Evolutionary conservation across 2,329 filamentous ascomycete genomes (phyloP), one percentile per base, ranked within the genome.

Genomic region (Tolypocladium guangdongense): DNA sequence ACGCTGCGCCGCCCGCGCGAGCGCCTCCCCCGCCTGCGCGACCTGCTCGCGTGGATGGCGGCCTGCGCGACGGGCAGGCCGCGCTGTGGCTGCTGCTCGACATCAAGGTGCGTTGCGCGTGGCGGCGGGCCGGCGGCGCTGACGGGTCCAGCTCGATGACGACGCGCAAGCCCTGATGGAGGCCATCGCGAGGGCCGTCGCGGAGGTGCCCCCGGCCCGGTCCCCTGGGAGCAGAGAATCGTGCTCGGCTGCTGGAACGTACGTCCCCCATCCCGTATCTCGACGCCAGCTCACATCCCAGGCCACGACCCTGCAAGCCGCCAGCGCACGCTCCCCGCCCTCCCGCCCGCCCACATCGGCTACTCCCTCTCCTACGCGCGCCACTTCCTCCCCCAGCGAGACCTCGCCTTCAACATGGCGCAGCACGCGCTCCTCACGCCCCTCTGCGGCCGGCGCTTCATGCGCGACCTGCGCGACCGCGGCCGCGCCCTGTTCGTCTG

Each of bases 201-300:
- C 71, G 50, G 68, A 78, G 33, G 75, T 83, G 64, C 64, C 58
- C 73, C 58, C 55, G 35, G 49, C n/a, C 69, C 68, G 22, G 70
- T 70, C 37, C 79, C 82, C 5, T 96, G 92, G 91, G 74, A 78
- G 30, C 71, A 83, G 54, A 81, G 91, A 32, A 77, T 96, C 50
- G 74, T 95, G 0, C 73, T 96, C 1, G 92, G 91, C 46, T 87
- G 84, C 65, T 96, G 92, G 92, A 84, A 84, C 50, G 83, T 87
- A 70, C 63, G 65, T 61, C 10, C 35, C 36, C 12, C 10, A 35
- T 41, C 51, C 39, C 22, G 18, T 33, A 27, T n/a, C 49, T 27
- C 22, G 5, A 14, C 48, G 30, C 30, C 30, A 2, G 2, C 30
- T 30, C 30, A 7, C 14, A n/a, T n/a, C 14, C 36, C 50, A 85